A percentile compares a stretch with the other conserved stretches of the same genome.
Evolutionary conservation across 2,329 filamentous ascomycete species (phyloP).

Genomic region (Lachnum nothofagi): DNA sequence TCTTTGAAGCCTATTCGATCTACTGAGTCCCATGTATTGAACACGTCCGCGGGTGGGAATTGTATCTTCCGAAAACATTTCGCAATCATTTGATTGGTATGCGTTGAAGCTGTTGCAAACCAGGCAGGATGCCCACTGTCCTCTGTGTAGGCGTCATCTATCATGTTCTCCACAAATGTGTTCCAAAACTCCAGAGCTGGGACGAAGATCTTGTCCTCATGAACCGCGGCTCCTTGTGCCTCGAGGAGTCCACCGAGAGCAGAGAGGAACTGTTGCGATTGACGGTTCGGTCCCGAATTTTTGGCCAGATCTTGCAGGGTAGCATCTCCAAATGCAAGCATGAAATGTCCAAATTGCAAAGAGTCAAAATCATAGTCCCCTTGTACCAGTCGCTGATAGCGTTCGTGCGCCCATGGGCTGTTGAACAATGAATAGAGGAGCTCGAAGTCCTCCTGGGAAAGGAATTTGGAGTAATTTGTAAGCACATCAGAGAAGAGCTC

Average conservation of each 20-base stretch:
- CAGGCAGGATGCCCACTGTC: conserved; percentile 45
- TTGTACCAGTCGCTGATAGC: conserved; percentile 50
- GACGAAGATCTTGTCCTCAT: conserved; percentile 70
- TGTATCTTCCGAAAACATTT: conserved; percentile 65
- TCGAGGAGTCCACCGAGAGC: conserved; percentile 61
- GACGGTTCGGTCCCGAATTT: conserved; percentile 41
- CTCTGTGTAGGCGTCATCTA: conserved; percentile 52
- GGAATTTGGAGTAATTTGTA: conserved; percentile 58
- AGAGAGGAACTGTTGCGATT: conserved; percentile 48
- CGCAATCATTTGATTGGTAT: conserved; percentile 60
- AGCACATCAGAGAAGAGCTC: conserved; percentile 63
- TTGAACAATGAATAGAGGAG: conserved; percentile 55
- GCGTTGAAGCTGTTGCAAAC: conserved; percentile 52
- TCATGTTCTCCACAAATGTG: conserved; percentile 65
- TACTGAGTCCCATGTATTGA: conserved; percentile 63
- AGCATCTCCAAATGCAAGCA: conserved; percentile 65
- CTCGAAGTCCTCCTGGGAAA: conserved; percentile 53
- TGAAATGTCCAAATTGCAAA: conserved; percentile 60
- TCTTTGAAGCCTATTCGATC: conserved; percentile 64
- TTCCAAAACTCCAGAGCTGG: conserved; percentile 75
- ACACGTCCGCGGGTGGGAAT: conserved; percentile 49
- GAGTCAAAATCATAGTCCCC: conserved; percentile 61
- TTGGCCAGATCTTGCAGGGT: conserved; percentile 57
- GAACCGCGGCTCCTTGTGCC: conserved; percentile 60
- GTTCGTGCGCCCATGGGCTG: conserved; percentile 52